phyloP scores from a whole-genome alignment of 768 basidiomycete genomes.

The Hypholoma fasciculare region DNA sequence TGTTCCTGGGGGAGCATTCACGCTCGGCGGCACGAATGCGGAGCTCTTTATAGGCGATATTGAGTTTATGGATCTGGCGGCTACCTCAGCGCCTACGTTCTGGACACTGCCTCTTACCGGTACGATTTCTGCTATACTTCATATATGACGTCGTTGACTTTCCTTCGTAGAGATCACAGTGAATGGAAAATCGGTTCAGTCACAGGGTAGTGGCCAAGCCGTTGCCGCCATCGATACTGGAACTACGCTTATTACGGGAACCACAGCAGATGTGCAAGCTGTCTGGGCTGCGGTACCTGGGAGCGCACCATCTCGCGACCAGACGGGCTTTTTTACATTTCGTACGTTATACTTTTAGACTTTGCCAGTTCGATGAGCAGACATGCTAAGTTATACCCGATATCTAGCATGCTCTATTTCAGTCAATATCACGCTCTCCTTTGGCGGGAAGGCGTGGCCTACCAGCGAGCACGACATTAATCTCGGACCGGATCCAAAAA shows the following conservation, averaged over 20 bases:
- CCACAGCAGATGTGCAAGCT: slow-evolving; percentile 49
- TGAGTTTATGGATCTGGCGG: slow-evolving; percentile 57
- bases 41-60: slow-evolving; percentile 65
- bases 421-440: slow-evolving; percentile 61
- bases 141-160: background rate
- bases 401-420: slow-evolving; percentile 62
- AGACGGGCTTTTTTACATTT: slow-evolving; percentile 72
- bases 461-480: slow-evolving; percentile 79
- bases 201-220: slow-evolving; percentile 39
- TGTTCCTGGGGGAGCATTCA: slow-evolving; percentile 66
- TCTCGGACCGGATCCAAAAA: slow-evolving; percentile 47
- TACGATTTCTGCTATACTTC: slow-evolving; percentile 14
- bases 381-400: background rate
- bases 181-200: slow-evolving; percentile 44
- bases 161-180: slow-evolving; percentile 52
- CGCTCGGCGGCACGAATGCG: slow-evolving; percentile 64
- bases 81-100: slow-evolving; percentile 32
- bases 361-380: background rate
- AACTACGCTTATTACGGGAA: slow-evolving; percentile 87
- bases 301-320: slow-evolving; percentile 39
- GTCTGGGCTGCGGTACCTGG: slow-evolving; percentile 68
- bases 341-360: slow-evolving; percentile 41
- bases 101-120: slow-evolving; percentile 61
- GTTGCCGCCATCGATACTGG: slow-evolving; percentile 89
- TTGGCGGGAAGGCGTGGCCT: slow-evolving; percentile 76